These are phyloP conservation scores for Poa annua DNA, from an alignment of 176 grass and related monocot genomes.

Conservation along the genomic window DNA sequence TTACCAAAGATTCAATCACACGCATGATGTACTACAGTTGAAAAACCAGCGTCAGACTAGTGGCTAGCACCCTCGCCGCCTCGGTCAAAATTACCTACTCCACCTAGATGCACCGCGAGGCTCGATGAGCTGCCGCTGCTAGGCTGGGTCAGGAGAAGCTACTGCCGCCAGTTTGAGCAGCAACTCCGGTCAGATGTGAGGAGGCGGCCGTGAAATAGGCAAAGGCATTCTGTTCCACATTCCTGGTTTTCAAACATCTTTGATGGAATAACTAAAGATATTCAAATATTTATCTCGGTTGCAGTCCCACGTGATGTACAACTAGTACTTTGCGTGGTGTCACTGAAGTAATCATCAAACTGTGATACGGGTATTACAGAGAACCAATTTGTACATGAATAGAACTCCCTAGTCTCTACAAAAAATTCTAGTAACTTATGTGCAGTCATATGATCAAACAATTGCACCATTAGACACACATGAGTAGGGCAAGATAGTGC, in stretches of 20 bases:
- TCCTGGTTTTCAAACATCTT: constrained; percentile 24
- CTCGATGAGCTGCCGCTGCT: too few relatives aligned
- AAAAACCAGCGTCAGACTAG: too few relatives aligned
- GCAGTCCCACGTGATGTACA: background rate
- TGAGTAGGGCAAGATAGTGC: background rate
- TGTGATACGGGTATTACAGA: background rate
- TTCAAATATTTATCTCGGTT: background rate
- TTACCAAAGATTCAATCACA: too few relatives aligned
- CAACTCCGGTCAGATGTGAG: too few relatives aligned
- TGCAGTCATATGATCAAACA: constrained; percentile 6
- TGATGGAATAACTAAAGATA: constrained; percentile 18
- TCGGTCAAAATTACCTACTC: too few relatives aligned
- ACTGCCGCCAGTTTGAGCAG: too few relatives aligned
- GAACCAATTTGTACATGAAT: background rate
- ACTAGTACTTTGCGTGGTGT: background rate
- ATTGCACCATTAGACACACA: background rate
- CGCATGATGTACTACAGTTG: too few relatives aligned
- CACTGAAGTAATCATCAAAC: background rate
- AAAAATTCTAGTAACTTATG: background rate
- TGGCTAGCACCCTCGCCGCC: too few relatives aligned
- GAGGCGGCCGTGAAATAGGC: background rate
- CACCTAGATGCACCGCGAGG: too few relatives aligned
- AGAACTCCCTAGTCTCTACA: background rate
- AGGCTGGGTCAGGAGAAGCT: too few relatives aligned
- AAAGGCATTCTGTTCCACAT: constrained; percentile 1